Percentiles rank a stretch among this genome's conserved stretches.
Conservation (phyloP, 2,329 filamentous ascomycete genomes). For the Aspergillus sp. region DNA sequence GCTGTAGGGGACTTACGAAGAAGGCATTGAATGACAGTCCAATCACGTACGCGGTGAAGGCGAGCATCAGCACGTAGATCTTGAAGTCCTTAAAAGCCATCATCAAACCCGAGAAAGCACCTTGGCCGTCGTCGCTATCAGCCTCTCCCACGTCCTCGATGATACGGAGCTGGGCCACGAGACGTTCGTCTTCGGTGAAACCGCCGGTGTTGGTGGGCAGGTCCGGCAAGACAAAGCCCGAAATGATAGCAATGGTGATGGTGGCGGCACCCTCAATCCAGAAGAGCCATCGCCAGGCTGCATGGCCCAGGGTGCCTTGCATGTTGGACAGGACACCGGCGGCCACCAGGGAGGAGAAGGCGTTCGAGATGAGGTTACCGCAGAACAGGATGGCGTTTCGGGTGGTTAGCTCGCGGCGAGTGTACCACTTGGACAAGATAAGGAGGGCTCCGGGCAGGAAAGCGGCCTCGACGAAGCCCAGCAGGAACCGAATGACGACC, state of each 20-base stretch:
- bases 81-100: constrained; percentile 62
- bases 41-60: constrained; percentile 61
- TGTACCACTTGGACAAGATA: constrained; percentile 51
- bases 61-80: constrained; percentile 64
- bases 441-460: constrained; percentile 40
- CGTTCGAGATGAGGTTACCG: constrained; percentile 48
- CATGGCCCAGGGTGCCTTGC: constrained; percentile 39
- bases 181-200: constrained; percentile 45
- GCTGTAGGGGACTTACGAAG: constrained; percentile 38
- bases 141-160: constrained; percentile 59
- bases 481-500: constrained; percentile 38
- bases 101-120: constrained; percentile 53
- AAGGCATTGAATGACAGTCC: constrained; percentile 61
- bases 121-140: constrained; percentile 52
- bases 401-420: constrained; percentile 44
- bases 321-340: constrained; percentile 48
- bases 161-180: constrained; percentile 55
- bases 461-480: constrained; percentile 40
- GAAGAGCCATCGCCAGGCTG: constrained; percentile 50
- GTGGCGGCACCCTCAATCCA: constrained; percentile 24
- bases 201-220: constrained; percentile 55
- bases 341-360: constrained; percentile 47
- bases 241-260: constrained; percentile 15
- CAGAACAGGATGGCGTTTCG: constrained; percentile 50
- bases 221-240: constrained; percentile 48